Evolutionary conservation across 345 rosid genomes (phyloP).

Genomic region (Erodium maritimum): DNA sequence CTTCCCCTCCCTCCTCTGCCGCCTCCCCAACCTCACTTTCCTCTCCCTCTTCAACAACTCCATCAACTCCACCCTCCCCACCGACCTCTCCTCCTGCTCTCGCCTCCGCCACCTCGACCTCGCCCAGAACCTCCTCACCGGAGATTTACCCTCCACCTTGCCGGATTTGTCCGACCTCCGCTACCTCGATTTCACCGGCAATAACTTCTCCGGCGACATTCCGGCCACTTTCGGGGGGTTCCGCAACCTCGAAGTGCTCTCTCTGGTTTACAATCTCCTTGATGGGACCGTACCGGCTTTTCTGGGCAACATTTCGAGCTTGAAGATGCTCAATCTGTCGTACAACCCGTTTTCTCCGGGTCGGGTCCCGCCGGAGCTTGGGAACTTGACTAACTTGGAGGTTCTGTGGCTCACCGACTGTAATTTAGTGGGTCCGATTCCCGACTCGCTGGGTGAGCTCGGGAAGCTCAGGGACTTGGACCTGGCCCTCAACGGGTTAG

Average conservation of each 20-base stretch:
- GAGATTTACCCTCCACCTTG: conserved; percentile 55
- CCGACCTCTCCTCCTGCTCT: conserved; percentile 45
- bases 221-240: conserved; percentile 59
- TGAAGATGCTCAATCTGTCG: conserved; percentile 70
- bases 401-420: conserved; percentile 91
- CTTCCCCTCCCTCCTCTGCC: conserved; percentile 66
- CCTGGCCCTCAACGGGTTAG: conserved; percentile 57
- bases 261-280: conserved; percentile 64
- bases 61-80: conserved; percentile 53
- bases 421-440: conserved; percentile 64
- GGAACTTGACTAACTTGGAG: conserved; percentile 67
- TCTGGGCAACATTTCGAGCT: conserved; percentile 50
- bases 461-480: conserved; percentile 62
- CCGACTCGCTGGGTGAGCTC: conserved; percentile 74
- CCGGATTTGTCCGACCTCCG: conserved; percentile 36
- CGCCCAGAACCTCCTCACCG: conserved; percentile 66
- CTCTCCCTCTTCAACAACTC: conserved; percentile 51
- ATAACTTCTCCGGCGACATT: conserved; percentile 82
- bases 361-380: conserved; percentile 77
- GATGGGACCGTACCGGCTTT: conserved; percentile 59
- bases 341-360: conserved; percentile 76
- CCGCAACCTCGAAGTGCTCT: conserved; percentile 63
- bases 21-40: conserved; percentile 40
- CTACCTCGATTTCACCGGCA: conserved; percentile 59
- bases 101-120: conserved; percentile 63